Evolutionary conservation across 2,329 filamentous ascomycete genomes (phyloP), one percentile per base, ranked within the genome.

Genomic region (Trichoderma brevicompactum): DNA sequence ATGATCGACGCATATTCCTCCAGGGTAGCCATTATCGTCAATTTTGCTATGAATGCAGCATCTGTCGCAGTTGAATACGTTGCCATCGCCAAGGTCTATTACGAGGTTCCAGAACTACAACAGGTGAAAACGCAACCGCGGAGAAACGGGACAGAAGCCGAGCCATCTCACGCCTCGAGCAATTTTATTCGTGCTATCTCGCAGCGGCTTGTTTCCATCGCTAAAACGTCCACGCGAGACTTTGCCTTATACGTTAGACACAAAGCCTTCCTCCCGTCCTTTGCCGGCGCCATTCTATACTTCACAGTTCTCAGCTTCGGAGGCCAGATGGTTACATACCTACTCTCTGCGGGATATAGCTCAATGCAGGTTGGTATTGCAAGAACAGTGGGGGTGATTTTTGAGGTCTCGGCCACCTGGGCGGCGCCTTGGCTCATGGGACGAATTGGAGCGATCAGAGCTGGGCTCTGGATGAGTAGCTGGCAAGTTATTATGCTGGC

Each of bases 391-490:
- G 82, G 83, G 36, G 83, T 84, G 1, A 64, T 81, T 2, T 81
- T 87, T 56, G 88, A 90, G 72, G 75, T 90, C 2, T 78, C 78
- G 7, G 87, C 88, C 0, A 90, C 88, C 0, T 88, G 85, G 80
- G 72, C 83, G 0, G 85, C 83, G 0, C 88, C 88, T 0, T 76
- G 78, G 63, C 72, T 89, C 13, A 87, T 87, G 80, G 70, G 69
- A 2, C 76, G 75, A 44, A 82, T 89, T 44, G 86, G 87, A 0
- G 77, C 82, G 1, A 79, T 91, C 7, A 79, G 91, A n/a, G 82
- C 84, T 0, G 91, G 90, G 0, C 80, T 92, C 3, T 93, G 91
- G 91, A 87, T 86, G 68, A 72, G 89, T 9, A 87, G 83, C 64
- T 91, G 87, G 85, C 89, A 92, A 72, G 79, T 89, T n/a, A 65